phyloP scores from a whole-genome alignment of 2,329 filamentous ascomycete genomes.

The Alternaria sp. region DNA sequence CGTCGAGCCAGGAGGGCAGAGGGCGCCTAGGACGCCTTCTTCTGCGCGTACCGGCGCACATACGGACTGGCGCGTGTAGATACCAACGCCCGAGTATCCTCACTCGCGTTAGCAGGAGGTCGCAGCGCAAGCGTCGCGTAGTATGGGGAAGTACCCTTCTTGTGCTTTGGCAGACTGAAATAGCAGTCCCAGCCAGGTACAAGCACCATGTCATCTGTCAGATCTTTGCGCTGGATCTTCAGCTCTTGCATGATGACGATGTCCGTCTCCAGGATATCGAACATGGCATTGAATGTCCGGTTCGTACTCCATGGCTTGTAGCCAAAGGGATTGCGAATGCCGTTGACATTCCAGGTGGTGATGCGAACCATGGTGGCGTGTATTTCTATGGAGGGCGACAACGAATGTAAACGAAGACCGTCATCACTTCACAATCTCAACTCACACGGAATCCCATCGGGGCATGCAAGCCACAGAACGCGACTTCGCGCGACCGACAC shows the following conservation, averaged over 20 bases:
- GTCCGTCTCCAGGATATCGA: conserved; percentile 89
- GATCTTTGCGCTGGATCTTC: conserved; percentile 93
- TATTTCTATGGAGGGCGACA: conserved; percentile 14
- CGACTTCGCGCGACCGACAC: conserved; percentile 21
- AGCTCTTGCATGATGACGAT: conserved; percentile 95
- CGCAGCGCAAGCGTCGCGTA: neutral
- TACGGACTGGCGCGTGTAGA: conserved; percentile 88
- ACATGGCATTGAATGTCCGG: conserved; percentile 73
- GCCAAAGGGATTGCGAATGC: conserved; percentile 63
- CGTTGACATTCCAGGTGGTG: conserved; percentile 67
- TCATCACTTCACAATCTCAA: conserved; percentile 13
- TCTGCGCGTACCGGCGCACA: conserved; percentile 90
- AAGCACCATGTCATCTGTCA: conserved; percentile 94
- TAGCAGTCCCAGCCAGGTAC: conserved; percentile 95
- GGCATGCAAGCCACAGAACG: conserved; percentile 15
- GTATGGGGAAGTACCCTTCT: conserved; percentile 72
- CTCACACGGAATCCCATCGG: neutral
- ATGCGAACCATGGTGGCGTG: conserved; percentile 70
- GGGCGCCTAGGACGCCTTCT: conserved; percentile 87
- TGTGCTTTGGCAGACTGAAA: conserved; percentile 91
- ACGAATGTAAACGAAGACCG: conserved; percentile 9
- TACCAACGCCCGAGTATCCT: conserved; percentile 96
- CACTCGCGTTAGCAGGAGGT: conserved; percentile 20
- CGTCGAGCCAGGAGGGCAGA: conserved; percentile 75
- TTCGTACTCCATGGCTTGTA: conserved; percentile 61